phyloP scores from a whole-genome alignment of 257 asterid species.

The Solanum boliviense region DNA sequence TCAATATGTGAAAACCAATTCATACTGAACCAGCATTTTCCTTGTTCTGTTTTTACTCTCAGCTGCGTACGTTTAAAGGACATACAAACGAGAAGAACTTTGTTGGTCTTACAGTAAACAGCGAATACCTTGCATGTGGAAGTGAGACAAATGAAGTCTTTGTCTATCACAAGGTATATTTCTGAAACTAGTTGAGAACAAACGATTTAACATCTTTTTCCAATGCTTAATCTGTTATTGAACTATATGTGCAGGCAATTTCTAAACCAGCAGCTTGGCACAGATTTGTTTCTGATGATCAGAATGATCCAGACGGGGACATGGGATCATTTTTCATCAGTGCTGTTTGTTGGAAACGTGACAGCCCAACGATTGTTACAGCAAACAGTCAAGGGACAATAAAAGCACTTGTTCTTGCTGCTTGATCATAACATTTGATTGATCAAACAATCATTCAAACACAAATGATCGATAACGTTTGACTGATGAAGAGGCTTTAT shows the following conservation, averaged over 20 bases:
- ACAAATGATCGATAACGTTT: constrained; percentile 5
- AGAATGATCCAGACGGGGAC: constrained; percentile 42
- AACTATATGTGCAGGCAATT: constrained; percentile 35
- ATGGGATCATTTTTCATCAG: constrained; percentile 63
- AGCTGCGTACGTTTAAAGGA: constrained; percentile 73
- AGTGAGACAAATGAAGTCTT: constrained; percentile 84
- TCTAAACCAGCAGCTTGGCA: constrained; percentile 77
- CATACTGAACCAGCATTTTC: neutral
- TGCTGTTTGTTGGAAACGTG: constrained; percentile 90
- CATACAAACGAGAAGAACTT: constrained; percentile 76
- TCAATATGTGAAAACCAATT: neutral
- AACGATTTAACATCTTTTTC: neutral
- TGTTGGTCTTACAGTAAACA: constrained; percentile 66
- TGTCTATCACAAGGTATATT: constrained; percentile 67
- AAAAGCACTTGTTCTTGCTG: constrained; percentile 68
- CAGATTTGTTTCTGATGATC: constrained; percentile 48
- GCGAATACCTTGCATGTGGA: constrained; percentile 79
- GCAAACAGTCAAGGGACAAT: constrained; percentile 85
- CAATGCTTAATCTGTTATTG: neutral
- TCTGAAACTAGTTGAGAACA: neutral
- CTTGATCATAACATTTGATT: constrained; percentile 20
- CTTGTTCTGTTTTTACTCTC: constrained; percentile 6
- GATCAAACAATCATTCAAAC: neutral
- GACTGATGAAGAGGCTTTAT: neutral
- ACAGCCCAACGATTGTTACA: constrained; percentile 62